Base-by-base conservation (phyloP, 208 protist species). In the Acanthamoeba triangularis region DNA sequence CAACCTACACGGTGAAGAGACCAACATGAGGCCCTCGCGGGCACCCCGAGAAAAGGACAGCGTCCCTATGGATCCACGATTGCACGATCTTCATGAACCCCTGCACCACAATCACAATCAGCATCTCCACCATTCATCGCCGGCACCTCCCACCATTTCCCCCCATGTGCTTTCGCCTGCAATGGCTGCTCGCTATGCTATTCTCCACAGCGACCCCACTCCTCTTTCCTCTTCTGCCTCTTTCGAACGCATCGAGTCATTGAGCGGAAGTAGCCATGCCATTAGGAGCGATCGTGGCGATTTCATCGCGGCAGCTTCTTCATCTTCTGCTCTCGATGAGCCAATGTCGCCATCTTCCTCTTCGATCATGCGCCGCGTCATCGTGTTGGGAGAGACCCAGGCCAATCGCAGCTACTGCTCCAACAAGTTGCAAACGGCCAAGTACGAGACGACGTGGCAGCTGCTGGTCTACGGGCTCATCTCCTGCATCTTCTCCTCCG, bases 391-490 rank as follows among this genome's bases (percentile, higher is more conserved):
- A 16, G 91, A 94, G 35, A 74, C 91, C 33, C 35, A 80, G 2
- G 47, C 69, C 91, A 94, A 94, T 52, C 25, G 56, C 52, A 69
- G 69, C n/a, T 94, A 56, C 91, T 47, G 52, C 74, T 94, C 91
- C 65, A 94, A 94, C 69, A 94, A 94, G 28, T 30, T 94, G 35
- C 91, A 85, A 20, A 94, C 63, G 54, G 91, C 91, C 49, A 80
- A 85, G 54, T 94, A 67, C 52, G 91, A 80, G 25, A 94, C 91
- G 23, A 94, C 44, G 23, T 94, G 63, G 63, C 41, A 94, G 74
- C 69, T 94, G 47, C 69, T 94, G 23, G 59, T 85, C 25, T 94
- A 85, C 20, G 91, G 91, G 23, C 74, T 94, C 52, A 80, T 94
- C 41, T 69, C 52, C 69, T 94, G 91, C 69, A 85, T 94, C 47